phyloP scores from a whole-genome alignment of 148 eudicot species.

The Diospyros kaki region DNA sequence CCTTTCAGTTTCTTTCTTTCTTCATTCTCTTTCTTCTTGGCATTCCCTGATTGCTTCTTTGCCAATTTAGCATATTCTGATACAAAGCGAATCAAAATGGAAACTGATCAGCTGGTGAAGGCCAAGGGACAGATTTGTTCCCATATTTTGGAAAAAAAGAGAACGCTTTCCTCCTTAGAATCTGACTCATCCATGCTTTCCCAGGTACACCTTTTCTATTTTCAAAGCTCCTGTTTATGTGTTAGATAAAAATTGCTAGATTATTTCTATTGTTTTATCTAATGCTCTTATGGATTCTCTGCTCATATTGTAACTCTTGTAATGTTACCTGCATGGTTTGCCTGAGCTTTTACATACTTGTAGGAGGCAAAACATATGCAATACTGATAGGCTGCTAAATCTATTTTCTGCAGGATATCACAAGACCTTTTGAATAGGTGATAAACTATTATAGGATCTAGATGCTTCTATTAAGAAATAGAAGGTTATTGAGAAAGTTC shows the following conservation, averaged over 20 bases:
- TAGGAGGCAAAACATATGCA: too few relatives aligned
- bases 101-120: conserved; percentile 52
- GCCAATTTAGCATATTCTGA: conserved; percentile 51
- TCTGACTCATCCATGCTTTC: conserved; percentile 54
- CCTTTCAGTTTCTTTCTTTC: not conserved
- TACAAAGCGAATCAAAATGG: conserved; percentile 49
- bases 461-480: too few relatives aligned
- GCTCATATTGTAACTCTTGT: too few relatives aligned
- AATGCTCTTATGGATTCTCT: too few relatives aligned
- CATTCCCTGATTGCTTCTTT: not conserved
- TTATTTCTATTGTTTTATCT: not conserved
- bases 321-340: too few relatives aligned
- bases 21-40: not conserved
- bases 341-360: too few relatives aligned
- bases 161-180: conserved; percentile 54
- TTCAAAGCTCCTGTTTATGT: not conserved
- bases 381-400: too few relatives aligned
- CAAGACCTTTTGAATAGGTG: too few relatives aligned
- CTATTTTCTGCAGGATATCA: too few relatives aligned
- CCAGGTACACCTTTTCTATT: conserved; percentile 41
- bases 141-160: conserved; percentile 68
- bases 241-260: not conserved
- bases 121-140: conserved; percentile 59
- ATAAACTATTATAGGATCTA: too few relatives aligned
- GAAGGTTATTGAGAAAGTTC: too few relatives aligned